These are phyloP conservation scores for Truncatella angustata DNA, from an alignment of 2,329 filamentous ascomycete species.

Conservation along the genomic window DNA sequence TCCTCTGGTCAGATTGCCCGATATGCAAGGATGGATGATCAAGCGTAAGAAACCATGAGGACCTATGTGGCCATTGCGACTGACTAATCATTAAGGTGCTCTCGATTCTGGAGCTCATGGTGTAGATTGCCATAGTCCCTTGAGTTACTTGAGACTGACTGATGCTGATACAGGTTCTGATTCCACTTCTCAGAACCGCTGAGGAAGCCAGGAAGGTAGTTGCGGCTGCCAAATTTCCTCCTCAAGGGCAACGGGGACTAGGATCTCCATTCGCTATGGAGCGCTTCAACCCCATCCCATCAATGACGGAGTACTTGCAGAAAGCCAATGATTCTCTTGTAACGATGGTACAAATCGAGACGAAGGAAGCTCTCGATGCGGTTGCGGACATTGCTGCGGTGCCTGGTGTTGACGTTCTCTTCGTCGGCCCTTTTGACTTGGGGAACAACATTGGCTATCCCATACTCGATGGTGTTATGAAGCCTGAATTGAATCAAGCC, in stretches of 20 bases:
- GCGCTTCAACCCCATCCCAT: constrained; percentile 44
- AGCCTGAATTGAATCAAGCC: constrained; percentile 57
- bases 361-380: constrained; percentile 56
- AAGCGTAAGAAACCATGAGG: constrained; percentile 41
- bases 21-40: constrained; percentile 55
- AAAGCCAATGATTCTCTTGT: constrained; percentile 56
- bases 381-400: constrained; percentile 62
- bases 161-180: constrained; percentile 36
- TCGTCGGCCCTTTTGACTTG: constrained; percentile 66
- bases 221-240: constrained; percentile 54
- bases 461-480: constrained; percentile 58
- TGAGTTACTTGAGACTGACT: background rate
- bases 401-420: constrained; percentile 61
- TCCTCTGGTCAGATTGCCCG: constrained; percentile 56
- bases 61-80: background rate
- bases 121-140: constrained; percentile 30
- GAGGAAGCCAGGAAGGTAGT: constrained; percentile 52
- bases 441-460: constrained; percentile 63
- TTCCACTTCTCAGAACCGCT: constrained; percentile 53
- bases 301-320: constrained; percentile 54
- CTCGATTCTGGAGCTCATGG: constrained; percentile 58
- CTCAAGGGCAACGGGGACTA: constrained; percentile 51
- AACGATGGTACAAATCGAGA: constrained; percentile 69
- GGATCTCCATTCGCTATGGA: constrained; percentile 55
- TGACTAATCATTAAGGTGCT: constrained; percentile 40